Evolutionary conservation across 2,329 filamentous ascomycete genomes (phyloP).

Genomic region (Claviceps purpurea): DNA sequence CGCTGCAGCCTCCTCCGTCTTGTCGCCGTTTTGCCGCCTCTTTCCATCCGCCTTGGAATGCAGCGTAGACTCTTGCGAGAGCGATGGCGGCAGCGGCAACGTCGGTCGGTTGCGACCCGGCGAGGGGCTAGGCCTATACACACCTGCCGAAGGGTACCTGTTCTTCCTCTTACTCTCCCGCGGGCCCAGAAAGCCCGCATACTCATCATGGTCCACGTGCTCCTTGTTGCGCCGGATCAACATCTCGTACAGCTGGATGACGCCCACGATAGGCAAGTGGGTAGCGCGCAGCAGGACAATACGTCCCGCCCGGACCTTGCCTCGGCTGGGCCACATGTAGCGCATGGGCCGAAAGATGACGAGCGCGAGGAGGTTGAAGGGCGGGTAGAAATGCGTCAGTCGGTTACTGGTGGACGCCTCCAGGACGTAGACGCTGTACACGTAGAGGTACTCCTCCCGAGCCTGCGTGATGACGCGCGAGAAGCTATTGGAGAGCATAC

Average conservation of each 20-base stretch:
- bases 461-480: constrained; percentile 49
- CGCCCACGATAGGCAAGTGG: constrained; percentile 54
- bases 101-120: constrained; percentile 7
- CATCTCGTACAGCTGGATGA: constrained; percentile 53
- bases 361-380: constrained; percentile 62
- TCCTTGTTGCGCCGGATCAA: constrained; percentile 27
- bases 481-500: constrained; percentile 66
- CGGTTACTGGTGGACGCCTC: constrained; percentile 55
- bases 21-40: constrained; percentile 16
- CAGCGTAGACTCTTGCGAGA: constrained; percentile 9
- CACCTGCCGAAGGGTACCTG: constrained; percentile 7
- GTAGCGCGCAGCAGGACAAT: constrained; percentile 51
- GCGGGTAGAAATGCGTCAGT: constrained; percentile 57
- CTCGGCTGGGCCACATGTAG: constrained; percentile 50
- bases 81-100: constrained; percentile 5
- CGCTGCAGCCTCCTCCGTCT: constrained; percentile 17
- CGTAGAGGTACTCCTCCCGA: constrained; percentile 65
- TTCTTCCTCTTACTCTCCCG: constrained; percentile 15
- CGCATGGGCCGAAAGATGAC: constrained; percentile 59
- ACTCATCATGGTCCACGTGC: constrained; percentile 28
- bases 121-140: constrained; percentile 8
- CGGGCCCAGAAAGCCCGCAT: constrained; percentile 35
- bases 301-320: constrained; percentile 46
- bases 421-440: constrained; percentile 54
- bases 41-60: constrained; percentile 7